phyloP scores from a whole-genome alignment of 2,329 filamentous ascomycete species.

The Ploettnerulaceae sp. region DNA sequence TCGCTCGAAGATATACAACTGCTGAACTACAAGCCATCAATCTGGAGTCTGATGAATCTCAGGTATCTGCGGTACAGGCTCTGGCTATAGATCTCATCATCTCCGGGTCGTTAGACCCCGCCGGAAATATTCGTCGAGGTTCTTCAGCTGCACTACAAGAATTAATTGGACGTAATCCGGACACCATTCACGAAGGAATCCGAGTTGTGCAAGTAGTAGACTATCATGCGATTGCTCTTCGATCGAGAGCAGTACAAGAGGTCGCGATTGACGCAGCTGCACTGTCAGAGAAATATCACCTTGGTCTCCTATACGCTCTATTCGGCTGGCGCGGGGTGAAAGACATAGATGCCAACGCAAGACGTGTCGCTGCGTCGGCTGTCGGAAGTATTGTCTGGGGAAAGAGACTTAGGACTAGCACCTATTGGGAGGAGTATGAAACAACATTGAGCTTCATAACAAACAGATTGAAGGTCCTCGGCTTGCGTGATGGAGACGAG shows the following conservation, averaged over 20 bases:
- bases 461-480: constrained; percentile 11
- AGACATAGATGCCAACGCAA: constrained; percentile 68
- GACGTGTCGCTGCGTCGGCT: constrained; percentile 65
- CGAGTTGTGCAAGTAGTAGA: constrained; percentile 83
- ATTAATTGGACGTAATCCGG: constrained; percentile 85
- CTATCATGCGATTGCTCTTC: constrained; percentile 87
- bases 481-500: constrained; percentile 58
- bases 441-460: constrained; percentile 11
- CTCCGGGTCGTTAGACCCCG: constrained; percentile 78
- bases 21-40: constrained; percentile 65
- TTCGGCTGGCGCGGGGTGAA: constrained; percentile 86
- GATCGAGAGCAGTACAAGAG: constrained; percentile 73
- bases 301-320: constrained; percentile 63
- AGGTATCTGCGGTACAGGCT: constrained; percentile 61
- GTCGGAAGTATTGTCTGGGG: constrained; percentile 55
- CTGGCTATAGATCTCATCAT: constrained; percentile 78
- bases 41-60: constrained; percentile 27
- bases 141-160: constrained; percentile 93
- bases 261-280: constrained; percentile 65
- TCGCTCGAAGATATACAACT: constrained; percentile 82
- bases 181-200: constrained; percentile 78
- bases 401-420: not conserved
- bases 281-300: constrained; percentile 61
- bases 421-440: constrained; percentile 2
- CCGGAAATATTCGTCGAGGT: constrained; percentile 88